A percentile compares a stretch with the other conserved stretches of the same genome.
Conservation (phyloP, 345 rosid species). For the Luvunga scandens region DNA sequence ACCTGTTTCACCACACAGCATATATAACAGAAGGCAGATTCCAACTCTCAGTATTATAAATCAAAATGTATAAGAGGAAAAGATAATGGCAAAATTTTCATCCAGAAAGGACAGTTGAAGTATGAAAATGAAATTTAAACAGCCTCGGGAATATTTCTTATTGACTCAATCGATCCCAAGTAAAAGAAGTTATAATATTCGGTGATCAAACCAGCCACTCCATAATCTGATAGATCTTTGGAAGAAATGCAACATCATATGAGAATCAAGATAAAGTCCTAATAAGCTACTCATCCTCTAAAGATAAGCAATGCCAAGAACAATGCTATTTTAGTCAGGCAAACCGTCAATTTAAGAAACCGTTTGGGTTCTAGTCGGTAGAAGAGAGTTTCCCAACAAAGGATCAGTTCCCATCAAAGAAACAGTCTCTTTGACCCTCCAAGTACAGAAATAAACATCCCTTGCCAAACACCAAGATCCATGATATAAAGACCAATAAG, state of each 20-base stretch:
- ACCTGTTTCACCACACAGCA: slow-evolving; percentile 58
- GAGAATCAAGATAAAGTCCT: background rate
- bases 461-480: background rate
- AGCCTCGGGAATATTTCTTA: background rate
- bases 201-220: too few relatives aligned
- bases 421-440: background rate
- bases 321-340: background rate
- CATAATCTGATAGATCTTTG: too few relatives aligned
- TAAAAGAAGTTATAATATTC: too few relatives aligned
- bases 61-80: background rate
- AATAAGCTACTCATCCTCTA: background rate
- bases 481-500: background rate
- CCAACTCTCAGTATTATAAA: background rate
- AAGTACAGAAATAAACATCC: background rate
- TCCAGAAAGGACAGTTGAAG: background rate
- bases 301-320: background rate
- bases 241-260: too few relatives aligned
- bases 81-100: background rate
- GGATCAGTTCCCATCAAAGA: background rate
- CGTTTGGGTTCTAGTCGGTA: background rate
- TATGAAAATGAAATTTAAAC: background rate
- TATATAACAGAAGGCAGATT: slow-evolving; percentile 11
- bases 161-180: background rate
- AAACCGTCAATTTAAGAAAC: background rate
- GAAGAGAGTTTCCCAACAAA: background rate